These are phyloP conservation scores for Leccinum cinnamomeum DNA, from an alignment of 1,284 basidiomycete species.

Conservation along the genomic window DNA sequence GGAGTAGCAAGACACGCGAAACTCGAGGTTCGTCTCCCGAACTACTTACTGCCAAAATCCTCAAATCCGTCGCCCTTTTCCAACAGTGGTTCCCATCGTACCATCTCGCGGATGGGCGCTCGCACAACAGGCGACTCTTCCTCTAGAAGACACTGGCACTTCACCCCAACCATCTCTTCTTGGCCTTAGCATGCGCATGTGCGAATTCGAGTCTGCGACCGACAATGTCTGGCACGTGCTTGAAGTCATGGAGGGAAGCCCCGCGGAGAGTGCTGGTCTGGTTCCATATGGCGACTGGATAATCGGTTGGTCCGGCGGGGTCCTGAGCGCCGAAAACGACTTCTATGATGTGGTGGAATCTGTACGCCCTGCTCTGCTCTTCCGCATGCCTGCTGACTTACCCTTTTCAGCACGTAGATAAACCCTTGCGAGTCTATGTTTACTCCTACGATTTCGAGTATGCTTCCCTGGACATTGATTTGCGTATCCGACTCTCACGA, in stretches of 20 bases:
- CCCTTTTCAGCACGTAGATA: slow-evolving; percentile 78
- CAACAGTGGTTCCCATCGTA: slow-evolving; percentile 75
- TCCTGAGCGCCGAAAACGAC: slow-evolving; percentile 89
- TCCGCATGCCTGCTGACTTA: slow-evolving; percentile 13
- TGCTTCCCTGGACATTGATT: slow-evolving; percentile 34
- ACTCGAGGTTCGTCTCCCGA: slow-evolving; percentile 66
- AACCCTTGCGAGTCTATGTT: slow-evolving; percentile 90
- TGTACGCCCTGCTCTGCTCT: slow-evolving; percentile 45
- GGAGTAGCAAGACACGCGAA: slow-evolving; percentile 86
- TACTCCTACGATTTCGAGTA: slow-evolving; percentile 98
- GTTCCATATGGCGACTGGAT: slow-evolving; percentile 91
- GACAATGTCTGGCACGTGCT: slow-evolving; percentile 98
- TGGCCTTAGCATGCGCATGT: slow-evolving; percentile 91
- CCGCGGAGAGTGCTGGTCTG: slow-evolving; percentile 86
- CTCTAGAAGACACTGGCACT: slow-evolving; percentile 37
- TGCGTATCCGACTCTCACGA: slow-evolving; percentile 11
- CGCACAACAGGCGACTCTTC: slow-evolving; percentile 38
- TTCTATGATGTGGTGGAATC: slow-evolving; percentile 97
- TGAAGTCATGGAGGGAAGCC: slow-evolving; percentile 94
- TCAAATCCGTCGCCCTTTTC: slow-evolving; percentile 8
- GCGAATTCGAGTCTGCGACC: slow-evolving; percentile 81
- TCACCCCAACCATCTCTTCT: slow-evolving; percentile 76
- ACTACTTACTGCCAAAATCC: neutral
- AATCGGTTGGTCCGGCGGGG: slow-evolving; percentile 94
- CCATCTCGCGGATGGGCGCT: slow-evolving; percentile 86